Evolutionary conservation across 306 rosid species (phyloP).

Genomic region (Dalbergia cochinchinensis): DNA sequence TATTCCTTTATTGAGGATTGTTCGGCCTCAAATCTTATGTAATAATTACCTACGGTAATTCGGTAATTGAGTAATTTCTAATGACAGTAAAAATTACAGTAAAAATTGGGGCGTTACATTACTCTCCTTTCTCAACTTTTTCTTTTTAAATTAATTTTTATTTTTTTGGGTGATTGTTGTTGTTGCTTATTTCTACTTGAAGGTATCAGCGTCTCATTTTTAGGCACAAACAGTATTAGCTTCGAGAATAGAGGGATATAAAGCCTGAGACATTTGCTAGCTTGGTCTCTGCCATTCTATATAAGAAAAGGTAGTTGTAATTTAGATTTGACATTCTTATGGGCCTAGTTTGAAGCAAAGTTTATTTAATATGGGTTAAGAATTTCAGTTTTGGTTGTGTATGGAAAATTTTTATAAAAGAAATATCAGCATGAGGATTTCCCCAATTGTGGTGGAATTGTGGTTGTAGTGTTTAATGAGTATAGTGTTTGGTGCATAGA

Average conservation of each 20-base stretch:
- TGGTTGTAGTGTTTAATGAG: neutral
- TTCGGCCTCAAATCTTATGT: too few species aligned
- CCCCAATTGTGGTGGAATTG: too few species aligned
- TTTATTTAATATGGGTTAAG: neutral
- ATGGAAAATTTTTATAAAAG: too few species aligned
- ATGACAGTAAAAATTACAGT: too few species aligned
- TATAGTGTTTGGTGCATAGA: neutral
- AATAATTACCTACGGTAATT: too few species aligned
- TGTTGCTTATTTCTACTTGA: neutral
- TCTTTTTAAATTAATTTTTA: neutral
- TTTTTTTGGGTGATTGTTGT: neutral
- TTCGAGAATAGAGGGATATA: slow-evolving; percentile 92
- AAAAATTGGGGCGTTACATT: too few species aligned
- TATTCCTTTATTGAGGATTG: too few species aligned
- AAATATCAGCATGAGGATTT: too few species aligned
- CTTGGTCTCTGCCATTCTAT: slow-evolving; percentile 82
- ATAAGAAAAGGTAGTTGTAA: slow-evolving; percentile 77
- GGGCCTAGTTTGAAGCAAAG: neutral
- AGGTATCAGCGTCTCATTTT: slow-evolving; percentile 85
- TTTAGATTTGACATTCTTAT: slow-evolving; percentile 4
- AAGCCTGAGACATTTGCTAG: slow-evolving; percentile 94
- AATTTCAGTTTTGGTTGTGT: too few species aligned
- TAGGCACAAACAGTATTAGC: slow-evolving; percentile 89
- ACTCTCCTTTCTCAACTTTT: neutral
- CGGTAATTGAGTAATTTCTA: too few species aligned